phyloP scores from a whole-genome alignment of 2,329 filamentous ascomycete genomes.

The Atkinsonella hypoxylon region DNA sequence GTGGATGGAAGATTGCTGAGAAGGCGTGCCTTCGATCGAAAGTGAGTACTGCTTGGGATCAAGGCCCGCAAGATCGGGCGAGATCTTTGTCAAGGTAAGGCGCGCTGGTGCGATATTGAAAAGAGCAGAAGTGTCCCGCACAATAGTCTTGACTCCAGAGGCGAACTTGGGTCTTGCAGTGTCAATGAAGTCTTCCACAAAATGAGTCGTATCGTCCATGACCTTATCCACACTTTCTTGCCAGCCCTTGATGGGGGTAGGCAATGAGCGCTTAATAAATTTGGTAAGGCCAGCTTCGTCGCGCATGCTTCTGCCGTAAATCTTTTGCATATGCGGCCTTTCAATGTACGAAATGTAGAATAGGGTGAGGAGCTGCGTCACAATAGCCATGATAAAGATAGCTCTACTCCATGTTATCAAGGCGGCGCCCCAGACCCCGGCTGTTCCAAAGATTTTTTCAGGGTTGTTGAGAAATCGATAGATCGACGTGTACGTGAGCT shows the following conservation, averaged over 20 bases:
- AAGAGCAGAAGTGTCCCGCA: slow-evolving; percentile 74
- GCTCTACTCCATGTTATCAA: slow-evolving; percentile 83
- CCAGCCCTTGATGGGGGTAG: slow-evolving; percentile 69
- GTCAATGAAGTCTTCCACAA: slow-evolving; percentile 85
- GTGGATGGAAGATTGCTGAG: slow-evolving; percentile 33
- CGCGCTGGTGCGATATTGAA: slow-evolving; percentile 85
- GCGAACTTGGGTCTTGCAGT: slow-evolving; percentile 75
- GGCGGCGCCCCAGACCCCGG: slow-evolving; percentile 90
- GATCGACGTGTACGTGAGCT: slow-evolving; percentile 91
- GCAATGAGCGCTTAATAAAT: slow-evolving; percentile 77
- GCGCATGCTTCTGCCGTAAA: slow-evolving; percentile 77
- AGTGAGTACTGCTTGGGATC: slow-evolving; percentile 73
- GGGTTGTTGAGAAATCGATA: slow-evolving; percentile 98
- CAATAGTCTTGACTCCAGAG: slow-evolving; percentile 73
- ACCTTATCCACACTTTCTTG: slow-evolving; percentile 81
- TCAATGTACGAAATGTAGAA: slow-evolving; percentile 89
- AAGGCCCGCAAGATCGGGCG: slow-evolving; percentile 68
- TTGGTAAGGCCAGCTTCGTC: slow-evolving; percentile 84
- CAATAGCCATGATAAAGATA: slow-evolving; percentile 75
- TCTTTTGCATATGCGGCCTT: slow-evolving; percentile 94
- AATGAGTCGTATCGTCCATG: slow-evolving; percentile 73
- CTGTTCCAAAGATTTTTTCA: slow-evolving; percentile 83
- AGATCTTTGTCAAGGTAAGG: slow-evolving; percentile 68
- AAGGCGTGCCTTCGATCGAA: slow-evolving; percentile 55
- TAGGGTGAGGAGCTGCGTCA: slow-evolving; percentile 76